Percentiles rank a stretch among this genome's conserved stretches.
Conservation (phyloP, 345 rosid species). For the Lumnitzera littorea region DNA sequence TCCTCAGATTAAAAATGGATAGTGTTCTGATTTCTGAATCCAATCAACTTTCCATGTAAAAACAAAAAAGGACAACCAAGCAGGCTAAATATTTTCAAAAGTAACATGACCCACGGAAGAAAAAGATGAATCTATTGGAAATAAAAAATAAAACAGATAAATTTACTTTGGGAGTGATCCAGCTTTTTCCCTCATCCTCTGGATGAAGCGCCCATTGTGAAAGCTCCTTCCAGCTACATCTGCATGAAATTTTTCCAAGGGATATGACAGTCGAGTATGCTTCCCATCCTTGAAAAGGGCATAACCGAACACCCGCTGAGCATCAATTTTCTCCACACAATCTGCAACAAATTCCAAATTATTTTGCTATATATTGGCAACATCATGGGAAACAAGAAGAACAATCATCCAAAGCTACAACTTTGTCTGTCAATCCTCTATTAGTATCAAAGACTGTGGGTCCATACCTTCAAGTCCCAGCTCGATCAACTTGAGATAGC, state of each 20-base stretch:
- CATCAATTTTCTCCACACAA: constrained; percentile 49
- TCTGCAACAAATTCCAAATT: constrained; percentile 17
- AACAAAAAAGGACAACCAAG: background rate
- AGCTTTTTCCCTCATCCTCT: constrained; percentile 48
- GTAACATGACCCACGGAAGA: background rate
- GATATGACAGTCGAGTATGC: constrained; percentile 28
- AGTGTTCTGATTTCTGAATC: too few species aligned
- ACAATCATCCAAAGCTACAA: background rate
- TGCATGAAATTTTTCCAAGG: constrained; percentile 34
- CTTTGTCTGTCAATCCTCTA: background rate
- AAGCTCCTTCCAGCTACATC: constrained; percentile 49
- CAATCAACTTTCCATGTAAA: background rate
- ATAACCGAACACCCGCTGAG: constrained; percentile 43
- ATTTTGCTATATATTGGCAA: background rate
- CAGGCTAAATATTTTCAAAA: background rate
- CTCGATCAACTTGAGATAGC: constrained; percentile 65
- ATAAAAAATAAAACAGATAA: background rate
- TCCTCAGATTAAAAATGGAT: too few species aligned
- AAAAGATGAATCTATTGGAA: background rate
- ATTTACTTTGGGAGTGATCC: constrained; percentile 35
- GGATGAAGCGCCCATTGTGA: constrained; percentile 56
- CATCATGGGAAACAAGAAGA: background rate
- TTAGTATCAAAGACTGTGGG: too few species aligned
- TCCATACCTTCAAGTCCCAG: constrained; percentile 57
- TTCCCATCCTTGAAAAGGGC: constrained; percentile 45